Conservation (phyloP, 805 yeast genomes). For the Candida multigemmis region DNA sequence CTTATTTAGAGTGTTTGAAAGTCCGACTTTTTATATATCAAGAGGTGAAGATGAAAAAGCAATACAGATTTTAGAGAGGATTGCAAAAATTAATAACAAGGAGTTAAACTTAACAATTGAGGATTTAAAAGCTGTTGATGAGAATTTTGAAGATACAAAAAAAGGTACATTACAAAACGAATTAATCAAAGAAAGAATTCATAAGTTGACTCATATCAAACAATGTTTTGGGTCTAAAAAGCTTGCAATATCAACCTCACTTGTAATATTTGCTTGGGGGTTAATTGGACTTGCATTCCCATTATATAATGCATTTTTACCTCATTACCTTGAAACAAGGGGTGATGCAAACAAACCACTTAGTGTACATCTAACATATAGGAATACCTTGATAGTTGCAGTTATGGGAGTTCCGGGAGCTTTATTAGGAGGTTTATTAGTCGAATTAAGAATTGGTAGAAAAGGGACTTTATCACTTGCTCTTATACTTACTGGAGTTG, state of each 20-base stretch:
- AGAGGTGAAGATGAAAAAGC: slow-evolving; percentile 45
- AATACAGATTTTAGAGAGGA: slow-evolving; percentile 28
- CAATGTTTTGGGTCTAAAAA: slow-evolving; percentile 37
- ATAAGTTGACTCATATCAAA: slow-evolving; percentile 26
- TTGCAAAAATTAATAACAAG: slow-evolving; percentile 39
- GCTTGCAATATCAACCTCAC: slow-evolving; percentile 34
- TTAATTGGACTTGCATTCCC: slow-evolving; percentile 53
- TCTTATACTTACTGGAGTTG: slow-evolving; percentile 44
- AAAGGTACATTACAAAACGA: slow-evolving; percentile 8
- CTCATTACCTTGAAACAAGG: slow-evolving; percentile 39
- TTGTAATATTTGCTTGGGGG: slow-evolving; percentile 43
- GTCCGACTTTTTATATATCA: slow-evolving; percentile 47
- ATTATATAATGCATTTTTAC: slow-evolving; percentile 45
- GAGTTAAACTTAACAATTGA: slow-evolving; percentile 34
- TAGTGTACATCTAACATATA: slow-evolving; percentile 21
- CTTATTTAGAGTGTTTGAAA: slow-evolving; percentile 36
- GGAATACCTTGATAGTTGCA: slow-evolving; percentile 21
- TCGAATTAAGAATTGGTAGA: slow-evolving; percentile 37
- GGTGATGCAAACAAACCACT: slow-evolving; percentile 17
- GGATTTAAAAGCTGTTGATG: slow-evolving; percentile 37
- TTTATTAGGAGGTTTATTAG: slow-evolving; percentile 20
- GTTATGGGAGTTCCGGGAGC: slow-evolving; percentile 26
- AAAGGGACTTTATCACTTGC: slow-evolving; percentile 49
- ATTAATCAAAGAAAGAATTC: slow-evolving; percentile 14
- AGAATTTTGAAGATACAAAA: slow-evolving; percentile 6